Base-by-base conservation (phyloP, 2,329 filamentous ascomycete genomes). In the Fonsecaea pugnacius region DNA sequence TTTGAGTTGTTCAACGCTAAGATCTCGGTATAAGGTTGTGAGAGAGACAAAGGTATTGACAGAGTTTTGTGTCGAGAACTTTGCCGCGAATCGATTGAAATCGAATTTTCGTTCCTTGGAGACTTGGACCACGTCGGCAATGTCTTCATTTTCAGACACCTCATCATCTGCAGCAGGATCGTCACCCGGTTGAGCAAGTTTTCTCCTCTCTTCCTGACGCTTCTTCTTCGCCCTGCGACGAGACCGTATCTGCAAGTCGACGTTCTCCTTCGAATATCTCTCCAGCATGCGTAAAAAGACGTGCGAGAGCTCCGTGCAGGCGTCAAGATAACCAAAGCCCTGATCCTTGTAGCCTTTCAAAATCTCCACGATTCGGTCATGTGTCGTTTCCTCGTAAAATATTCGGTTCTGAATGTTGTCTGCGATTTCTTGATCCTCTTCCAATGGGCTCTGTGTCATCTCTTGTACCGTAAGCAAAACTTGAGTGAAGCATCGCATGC, bases 301-400 rank as follows among this genome's bases (percentile, higher is more conserved):
- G 73, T 98, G 92, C 0, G 91, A 85, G 43, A 98, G 86, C 72
- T 99, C 94, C 1, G 94, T 98, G 63, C 90, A 89, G 5, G 93
- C 90, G 76, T 99, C 93, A 1, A 99, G 84, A 71, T 97, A 99
- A 61, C 92, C 91, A 71, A 97, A 95, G 0, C 91, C 91, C 78
- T 98, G 95, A 65, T 94, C 91, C 70, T 96, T 96, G 79, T 96
- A 98, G n/a, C 85, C 89, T 67, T 89, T 85, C 0, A 94, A 83
- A 59, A 97, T 90, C 64, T 88, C 86, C 33, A 94, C 85, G 58
- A 99, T 86, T 27, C 91, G 85, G 67, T 99, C 94, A 73, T 99
- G 93, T 0, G 93, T 97, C 0, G 91, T 87, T 73, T 98, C 92
- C 77, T 99, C 95, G 78, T 99, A 99, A 76, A 99, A 99, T n/a